Evolutionary conservation across 208 protist species (phyloP).

Genomic region (Leishmania guyanensis): DNA sequence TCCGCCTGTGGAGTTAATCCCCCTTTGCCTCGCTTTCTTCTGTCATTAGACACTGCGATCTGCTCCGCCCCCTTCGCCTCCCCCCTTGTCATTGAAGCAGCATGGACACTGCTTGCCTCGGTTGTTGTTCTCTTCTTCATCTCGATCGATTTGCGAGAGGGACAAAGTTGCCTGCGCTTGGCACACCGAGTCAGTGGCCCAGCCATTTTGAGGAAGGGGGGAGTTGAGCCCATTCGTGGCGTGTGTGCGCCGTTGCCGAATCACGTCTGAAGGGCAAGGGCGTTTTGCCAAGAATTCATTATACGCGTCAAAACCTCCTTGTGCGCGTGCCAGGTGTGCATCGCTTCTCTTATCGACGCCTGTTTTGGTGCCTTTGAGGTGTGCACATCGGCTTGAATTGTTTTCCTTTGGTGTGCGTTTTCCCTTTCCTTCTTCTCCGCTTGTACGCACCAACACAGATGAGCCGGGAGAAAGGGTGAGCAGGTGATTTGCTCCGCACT

Average conservation of each 20-base stretch:
- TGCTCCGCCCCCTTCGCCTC: too few relatives aligned
- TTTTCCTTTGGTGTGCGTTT: background rate
- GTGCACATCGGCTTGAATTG: background rate
- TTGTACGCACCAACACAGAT: background rate
- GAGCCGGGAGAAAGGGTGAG: background rate
- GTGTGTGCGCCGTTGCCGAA: background rate
- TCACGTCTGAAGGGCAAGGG: background rate
- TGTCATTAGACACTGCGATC: background rate
- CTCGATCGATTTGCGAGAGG: background rate
- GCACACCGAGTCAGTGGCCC: background rate
- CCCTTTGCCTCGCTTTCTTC: background rate
- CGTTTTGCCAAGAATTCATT: background rate
- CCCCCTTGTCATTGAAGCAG: background rate
- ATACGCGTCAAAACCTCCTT: background rate
- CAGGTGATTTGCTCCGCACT: background rate
- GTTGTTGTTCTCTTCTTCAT: background rate
- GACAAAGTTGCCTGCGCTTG: background rate
- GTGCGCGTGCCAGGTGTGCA: background rate
- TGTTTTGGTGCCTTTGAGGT: background rate
- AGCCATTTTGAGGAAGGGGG: background rate
- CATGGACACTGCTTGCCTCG: background rate
- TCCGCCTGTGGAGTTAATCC: background rate
- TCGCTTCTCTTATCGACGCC: background rate
- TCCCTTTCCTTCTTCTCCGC: background rate
- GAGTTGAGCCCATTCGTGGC: background rate